phyloP scores from a whole-genome alignment of 352 stramenopile genomes.

The Achlya hypogyna region DNA sequence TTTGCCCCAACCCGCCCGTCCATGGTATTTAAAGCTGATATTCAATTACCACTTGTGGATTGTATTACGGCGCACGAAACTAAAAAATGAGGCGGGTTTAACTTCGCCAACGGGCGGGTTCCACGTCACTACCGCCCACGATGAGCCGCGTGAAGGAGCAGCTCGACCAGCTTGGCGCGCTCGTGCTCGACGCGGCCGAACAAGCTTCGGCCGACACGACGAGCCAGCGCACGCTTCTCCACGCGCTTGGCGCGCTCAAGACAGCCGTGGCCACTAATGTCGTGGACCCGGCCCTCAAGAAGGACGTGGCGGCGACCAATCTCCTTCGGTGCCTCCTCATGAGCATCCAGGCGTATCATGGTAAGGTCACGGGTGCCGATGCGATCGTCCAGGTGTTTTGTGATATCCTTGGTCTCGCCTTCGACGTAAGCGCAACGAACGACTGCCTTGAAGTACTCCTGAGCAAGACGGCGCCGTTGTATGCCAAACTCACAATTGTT shows the following conservation, averaged over 20 bases:
- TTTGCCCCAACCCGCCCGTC: background rate
- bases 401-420: constrained; percentile 59
- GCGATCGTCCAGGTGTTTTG: constrained; percentile 55
- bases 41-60: background rate
- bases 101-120: background rate
- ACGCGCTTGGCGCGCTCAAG: constrained; percentile 9
- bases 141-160: constrained; percentile 17
- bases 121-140: background rate
- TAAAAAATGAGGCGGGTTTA: background rate
- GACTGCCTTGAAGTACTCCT: constrained; percentile 14
- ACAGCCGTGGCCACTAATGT: background rate
- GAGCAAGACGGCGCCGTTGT: constrained; percentile 11
- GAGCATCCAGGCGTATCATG: constrained; percentile 10
- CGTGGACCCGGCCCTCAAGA: background rate
- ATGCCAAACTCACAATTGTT: constrained; percentile 16
- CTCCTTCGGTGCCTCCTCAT: constrained; percentile 1
- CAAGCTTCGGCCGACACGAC: background rate
- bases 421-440: constrained; percentile 59
- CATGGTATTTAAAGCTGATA: background rate
- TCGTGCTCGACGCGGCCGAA: constrained; percentile 12
- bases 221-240: constrained; percentile 8
- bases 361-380: constrained; percentile 23
- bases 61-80: background rate
- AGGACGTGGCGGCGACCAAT: background rate
- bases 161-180: background rate